Percentiles rank a stretch among this genome's conserved stretches.
Evolutionary conservation across 1,139 yeast genomes (phyloP).

Genomic region (Geotrichum phurueaensis): DNA sequence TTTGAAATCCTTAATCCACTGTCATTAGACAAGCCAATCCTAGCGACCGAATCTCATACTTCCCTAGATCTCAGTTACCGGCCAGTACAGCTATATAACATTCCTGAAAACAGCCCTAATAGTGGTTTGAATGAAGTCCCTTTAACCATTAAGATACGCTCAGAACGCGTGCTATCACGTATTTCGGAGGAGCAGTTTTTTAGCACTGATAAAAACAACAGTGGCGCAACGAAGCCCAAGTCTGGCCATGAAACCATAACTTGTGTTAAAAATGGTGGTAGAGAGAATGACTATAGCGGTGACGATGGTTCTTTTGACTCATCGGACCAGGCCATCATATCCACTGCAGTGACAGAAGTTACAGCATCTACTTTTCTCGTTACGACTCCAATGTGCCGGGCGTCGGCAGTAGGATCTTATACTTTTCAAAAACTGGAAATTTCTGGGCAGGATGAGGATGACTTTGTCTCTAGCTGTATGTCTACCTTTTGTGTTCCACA

Average conservation of each 20-base stretch:
- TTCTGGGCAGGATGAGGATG: background rate
- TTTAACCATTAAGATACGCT: background rate
- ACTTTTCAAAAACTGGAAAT: background rate
- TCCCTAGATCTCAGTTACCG: background rate
- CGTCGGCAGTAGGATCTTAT: background rate
- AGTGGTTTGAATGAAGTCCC: background rate
- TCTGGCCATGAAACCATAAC: background rate
- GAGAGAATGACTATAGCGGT: background rate
- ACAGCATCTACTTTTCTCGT: background rate
- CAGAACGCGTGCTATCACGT: slow-evolving; percentile 14
- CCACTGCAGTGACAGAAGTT: background rate
- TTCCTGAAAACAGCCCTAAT: background rate
- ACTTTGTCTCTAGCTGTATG: background rate
- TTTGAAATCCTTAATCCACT: slow-evolving; percentile 3
- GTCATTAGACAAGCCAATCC: background rate
- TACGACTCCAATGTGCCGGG: background rate
- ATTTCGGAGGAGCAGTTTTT: slow-evolving; percentile 14
- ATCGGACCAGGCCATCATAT: background rate
- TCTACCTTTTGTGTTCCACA: background rate
- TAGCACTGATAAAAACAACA: background rate
- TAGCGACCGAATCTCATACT: background rate
- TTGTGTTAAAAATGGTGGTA: background rate
- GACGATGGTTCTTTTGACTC: background rate
- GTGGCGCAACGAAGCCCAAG: background rate
- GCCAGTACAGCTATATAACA: background rate